Percentiles rank a stretch among this genome's conserved stretches.
Conservation (phyloP, 116 monocot genomes). For the Iris pallida region DNA sequence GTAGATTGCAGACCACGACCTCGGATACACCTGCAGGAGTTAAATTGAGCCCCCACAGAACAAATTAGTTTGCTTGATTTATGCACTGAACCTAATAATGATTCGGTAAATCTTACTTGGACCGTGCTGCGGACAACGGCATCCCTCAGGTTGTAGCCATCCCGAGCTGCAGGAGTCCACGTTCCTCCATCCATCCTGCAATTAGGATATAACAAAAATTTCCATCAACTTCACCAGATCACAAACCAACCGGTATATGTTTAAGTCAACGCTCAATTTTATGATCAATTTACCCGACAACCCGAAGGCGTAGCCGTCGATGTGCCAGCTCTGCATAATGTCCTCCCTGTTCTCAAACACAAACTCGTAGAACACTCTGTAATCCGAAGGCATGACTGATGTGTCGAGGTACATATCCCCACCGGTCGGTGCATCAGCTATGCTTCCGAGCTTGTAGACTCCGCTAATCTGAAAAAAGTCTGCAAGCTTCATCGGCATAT, state of each 20-base stretch:
- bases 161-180: conserved; percentile 42
- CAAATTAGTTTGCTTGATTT: too few relatives aligned
- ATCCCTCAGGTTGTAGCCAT: conserved; percentile 52
- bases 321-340: conserved; percentile 52
- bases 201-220: too few relatives aligned
- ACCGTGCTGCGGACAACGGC: conserved; percentile 25
- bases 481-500: conserved; percentile 65
- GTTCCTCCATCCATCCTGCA: conserved; percentile 55
- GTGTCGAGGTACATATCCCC: conserved; percentile 32
- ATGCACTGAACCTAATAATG: too few relatives aligned
- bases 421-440: conserved; percentile 34
- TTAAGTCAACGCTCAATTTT: too few relatives aligned
- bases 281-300: conserved; percentile 74
- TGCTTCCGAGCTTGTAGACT: conserved; percentile 51
- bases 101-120: conserved; percentile 5
- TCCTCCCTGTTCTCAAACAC: conserved; percentile 59
- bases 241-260: too few relatives aligned
- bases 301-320: conserved; percentile 57
- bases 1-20: conserved; percentile 71
- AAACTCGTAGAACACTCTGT: conserved; percentile 44
- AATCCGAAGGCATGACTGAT: conserved; percentile 51
- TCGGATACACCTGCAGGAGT: conserved; percentile 65
- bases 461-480: conserved; percentile 52
- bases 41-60: too few relatives aligned
- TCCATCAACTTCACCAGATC: too few relatives aligned